These are phyloP conservation scores for Aurinia saxatilis DNA, from an alignment of 345 rosid genomes.

Conservation along the genomic window DNA sequence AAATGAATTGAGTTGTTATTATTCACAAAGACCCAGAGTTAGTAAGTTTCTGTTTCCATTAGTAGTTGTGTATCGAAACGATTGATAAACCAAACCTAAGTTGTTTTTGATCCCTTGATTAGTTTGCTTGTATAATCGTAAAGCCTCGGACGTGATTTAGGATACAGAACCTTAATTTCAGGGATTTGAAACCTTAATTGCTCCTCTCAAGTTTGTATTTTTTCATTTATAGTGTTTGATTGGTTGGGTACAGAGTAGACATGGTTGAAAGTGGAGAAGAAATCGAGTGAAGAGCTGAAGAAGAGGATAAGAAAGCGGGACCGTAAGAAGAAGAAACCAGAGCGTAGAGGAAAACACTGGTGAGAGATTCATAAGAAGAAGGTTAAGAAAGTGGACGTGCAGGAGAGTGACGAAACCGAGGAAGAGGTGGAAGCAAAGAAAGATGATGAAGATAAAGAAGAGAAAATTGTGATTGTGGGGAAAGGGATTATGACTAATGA, in stretches of 20 bases:
- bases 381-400: constrained; percentile 20
- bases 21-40: too few relatives aligned
- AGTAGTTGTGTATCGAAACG: too few relatives aligned
- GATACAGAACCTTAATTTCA: too few relatives aligned
- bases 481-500: constrained; percentile 78
- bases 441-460: constrained; percentile 19
- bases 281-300: constrained; percentile 27
- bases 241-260: background rate
- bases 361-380: constrained; percentile 15
- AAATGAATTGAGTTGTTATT: too few relatives aligned
- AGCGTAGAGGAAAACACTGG: background rate
- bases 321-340: constrained; percentile 28
- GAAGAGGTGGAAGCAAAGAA: constrained; percentile 22
- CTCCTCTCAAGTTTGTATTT: too few relatives aligned
- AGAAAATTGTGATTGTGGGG: constrained; percentile 21
- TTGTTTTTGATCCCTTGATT: too few relatives aligned
- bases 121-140: too few relatives aligned
- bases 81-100: too few relatives aligned
- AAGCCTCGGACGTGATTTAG: too few relatives aligned
- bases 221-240: constrained; percentile 6
- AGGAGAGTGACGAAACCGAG: constrained; percentile 8
- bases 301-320: constrained; percentile 38
- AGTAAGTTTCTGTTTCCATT: too few relatives aligned
- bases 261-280: constrained; percentile 31
- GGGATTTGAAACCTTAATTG: too few relatives aligned